Conservation (phyloP, 768 basidiomycete species). For the Tylopilus plumbeoviolaceoides region DNA sequence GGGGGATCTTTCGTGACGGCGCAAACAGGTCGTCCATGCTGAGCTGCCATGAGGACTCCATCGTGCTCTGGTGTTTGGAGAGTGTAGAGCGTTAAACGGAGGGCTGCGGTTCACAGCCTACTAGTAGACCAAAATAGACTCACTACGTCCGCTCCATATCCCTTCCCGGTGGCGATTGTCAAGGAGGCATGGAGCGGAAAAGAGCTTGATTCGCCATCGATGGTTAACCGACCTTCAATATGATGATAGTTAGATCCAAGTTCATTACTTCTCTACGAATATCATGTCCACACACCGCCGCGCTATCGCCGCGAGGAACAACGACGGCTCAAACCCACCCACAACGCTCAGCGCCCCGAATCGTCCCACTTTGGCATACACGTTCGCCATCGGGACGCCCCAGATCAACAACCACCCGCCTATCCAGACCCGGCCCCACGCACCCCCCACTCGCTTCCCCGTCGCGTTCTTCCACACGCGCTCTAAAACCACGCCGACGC, state of each 20-base stretch:
- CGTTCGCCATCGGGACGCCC: constrained; percentile 46
- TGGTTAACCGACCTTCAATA: too few species aligned
- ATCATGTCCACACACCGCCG: neutral
- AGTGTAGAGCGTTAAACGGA: neutral
- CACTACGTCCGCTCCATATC: too few species aligned
- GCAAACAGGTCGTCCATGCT: constrained; percentile 1
- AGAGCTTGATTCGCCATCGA: too few species aligned
- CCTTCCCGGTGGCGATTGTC: too few species aligned
- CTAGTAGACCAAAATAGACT: too few species aligned
- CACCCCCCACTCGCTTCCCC: constrained; percentile 43
- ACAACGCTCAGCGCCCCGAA: constrained; percentile 7
- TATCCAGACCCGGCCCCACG: constrained; percentile 49
- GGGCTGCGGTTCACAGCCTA: too few species aligned
- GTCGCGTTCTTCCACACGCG: constrained; percentile 39
- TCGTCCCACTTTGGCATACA: constrained; percentile 15
- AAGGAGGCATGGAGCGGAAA: too few species aligned
- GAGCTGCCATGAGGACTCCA: neutral
- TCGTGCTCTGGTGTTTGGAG: too few species aligned
- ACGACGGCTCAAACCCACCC: constrained; percentile 13
- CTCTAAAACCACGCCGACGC: constrained; percentile 51
- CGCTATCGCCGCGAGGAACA: constrained; percentile 26
- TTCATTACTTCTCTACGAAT: neutral
- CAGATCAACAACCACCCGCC: constrained; percentile 44
- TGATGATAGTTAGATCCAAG: too few species aligned
- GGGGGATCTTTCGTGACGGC: constrained; percentile 4